phyloP scores from a whole-genome alignment of 2,329 filamentous ascomycete genomes.

The Cladobotryum mycophilum region DNA sequence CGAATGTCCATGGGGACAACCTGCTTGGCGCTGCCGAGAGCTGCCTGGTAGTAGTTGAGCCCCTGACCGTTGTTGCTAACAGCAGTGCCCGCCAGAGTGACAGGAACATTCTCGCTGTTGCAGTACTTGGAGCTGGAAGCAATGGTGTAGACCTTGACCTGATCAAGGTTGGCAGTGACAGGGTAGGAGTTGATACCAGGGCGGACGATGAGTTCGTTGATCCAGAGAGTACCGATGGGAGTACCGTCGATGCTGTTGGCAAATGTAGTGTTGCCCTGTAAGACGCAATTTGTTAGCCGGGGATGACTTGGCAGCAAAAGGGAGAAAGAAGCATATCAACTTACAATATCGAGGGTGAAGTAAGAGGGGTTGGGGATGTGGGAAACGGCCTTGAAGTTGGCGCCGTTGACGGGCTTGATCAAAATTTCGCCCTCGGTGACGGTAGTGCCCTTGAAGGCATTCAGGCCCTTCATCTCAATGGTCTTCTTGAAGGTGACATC shows the following conservation, averaged over 20 bases:
- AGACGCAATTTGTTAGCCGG: conserved; percentile 2
- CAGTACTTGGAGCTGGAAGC: conserved; percentile 40
- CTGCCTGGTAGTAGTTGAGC: conserved; percentile 50
- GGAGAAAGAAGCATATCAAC: conserved; percentile 18
- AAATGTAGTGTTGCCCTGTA: conserved; percentile 57
- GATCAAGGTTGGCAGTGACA: conserved; percentile 49
- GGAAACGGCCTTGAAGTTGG: conserved; percentile 56
- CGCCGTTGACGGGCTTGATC: conserved; percentile 31
- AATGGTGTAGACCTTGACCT: conserved; percentile 38
- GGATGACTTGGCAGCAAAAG: neutral
- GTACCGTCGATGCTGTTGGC: conserved; percentile 47
- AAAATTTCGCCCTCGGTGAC: conserved; percentile 46
- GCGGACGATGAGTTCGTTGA: conserved; percentile 51
- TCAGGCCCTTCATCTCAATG: conserved; percentile 43
- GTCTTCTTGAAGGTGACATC: conserved; percentile 52
- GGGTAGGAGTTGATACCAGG: conserved; percentile 53
- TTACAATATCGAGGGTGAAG: conserved; percentile 58
- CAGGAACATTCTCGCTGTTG: conserved; percentile 46
- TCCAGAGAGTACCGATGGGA: conserved; percentile 48
- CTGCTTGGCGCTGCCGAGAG: conserved; percentile 46
- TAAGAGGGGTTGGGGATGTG: conserved; percentile 59
- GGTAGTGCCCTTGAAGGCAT: conserved; percentile 49
- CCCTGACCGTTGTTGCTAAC: conserved; percentile 46
- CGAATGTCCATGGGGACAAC: conserved; percentile 48
- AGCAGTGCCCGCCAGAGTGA: conserved; percentile 47